A percentile compares a stretch with the other conserved stretches of the same genome.
phyloP scores from a whole-genome alignment of 805 yeast genomes.

The Candida nitratophila region DNA sequence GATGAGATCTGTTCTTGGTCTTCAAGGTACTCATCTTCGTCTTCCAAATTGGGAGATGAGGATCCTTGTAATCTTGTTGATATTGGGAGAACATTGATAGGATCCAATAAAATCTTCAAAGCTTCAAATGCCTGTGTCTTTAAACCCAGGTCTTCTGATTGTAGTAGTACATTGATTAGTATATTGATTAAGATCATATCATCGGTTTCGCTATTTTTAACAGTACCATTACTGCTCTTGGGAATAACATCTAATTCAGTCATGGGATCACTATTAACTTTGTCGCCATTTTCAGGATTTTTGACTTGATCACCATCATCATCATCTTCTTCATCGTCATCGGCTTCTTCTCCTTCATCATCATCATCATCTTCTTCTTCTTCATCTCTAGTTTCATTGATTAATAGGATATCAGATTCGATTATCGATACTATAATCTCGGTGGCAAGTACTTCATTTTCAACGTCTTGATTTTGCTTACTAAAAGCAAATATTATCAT shows the following conservation, averaged over 20 bases:
- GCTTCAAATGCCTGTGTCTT: constrained; percentile 84
- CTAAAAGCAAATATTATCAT: constrained; percentile 67
- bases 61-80: background rate
- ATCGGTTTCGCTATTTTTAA: constrained; percentile 9
- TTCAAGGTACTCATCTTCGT: constrained; percentile 5
- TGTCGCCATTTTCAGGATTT: no score
- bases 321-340: background rate
- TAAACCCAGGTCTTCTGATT: constrained; percentile 63
- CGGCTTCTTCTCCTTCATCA: background rate
- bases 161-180: constrained; percentile 51
- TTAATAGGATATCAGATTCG: constrained; percentile 72
- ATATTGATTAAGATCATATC: constrained; percentile 54
- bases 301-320: background rate
- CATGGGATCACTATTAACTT: no score
- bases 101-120: constrained; percentile 63
- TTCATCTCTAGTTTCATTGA: constrained; percentile 26
- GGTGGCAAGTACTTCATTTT: constrained; percentile 55
- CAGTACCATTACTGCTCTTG: constrained; percentile 25
- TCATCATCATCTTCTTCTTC: constrained; percentile 3
- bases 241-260: no score
- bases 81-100: constrained; percentile 22
- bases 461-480: constrained; percentile 38
- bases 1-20: no score
- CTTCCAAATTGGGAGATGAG: constrained; percentile 4
- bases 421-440: constrained; percentile 75